Percentiles rank a stretch among this genome's conserved stretches.
Conservation (phyloP, 2,329 filamentous ascomycete genomes). For the Fusarium nematophilum region DNA sequence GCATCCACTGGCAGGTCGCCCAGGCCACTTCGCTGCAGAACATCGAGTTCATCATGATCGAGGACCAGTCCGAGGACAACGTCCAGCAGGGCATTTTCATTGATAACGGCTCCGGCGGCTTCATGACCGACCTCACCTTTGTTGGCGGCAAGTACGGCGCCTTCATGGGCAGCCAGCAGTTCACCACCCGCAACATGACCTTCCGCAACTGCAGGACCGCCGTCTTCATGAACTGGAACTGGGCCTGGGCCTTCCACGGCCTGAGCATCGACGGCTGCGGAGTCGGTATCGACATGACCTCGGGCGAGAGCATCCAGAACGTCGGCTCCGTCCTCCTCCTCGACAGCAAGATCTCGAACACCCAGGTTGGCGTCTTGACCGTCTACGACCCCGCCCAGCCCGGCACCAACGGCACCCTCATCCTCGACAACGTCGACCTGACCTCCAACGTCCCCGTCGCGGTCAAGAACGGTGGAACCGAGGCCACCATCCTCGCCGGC, state of each 20-base stretch:
- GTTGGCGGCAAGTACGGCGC: constrained; percentile 83
- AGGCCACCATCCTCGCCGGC: constrained; percentile 72
- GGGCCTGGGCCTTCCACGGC: constrained; percentile 85
- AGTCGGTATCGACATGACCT: constrained; percentile 84
- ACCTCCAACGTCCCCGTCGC: constrained; percentile 72
- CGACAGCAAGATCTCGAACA: constrained; percentile 83
- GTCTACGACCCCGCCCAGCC: constrained; percentile 73
- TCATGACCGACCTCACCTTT: constrained; percentile 86
- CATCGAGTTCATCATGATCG: constrained; percentile 82
- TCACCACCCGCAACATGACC: constrained; percentile 83
- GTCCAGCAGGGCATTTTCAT: constrained; percentile 83
- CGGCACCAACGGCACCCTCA: constrained; percentile 80
- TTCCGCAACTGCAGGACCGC: constrained; percentile 87
- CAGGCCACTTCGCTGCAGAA: constrained; percentile 85
- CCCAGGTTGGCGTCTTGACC: constrained; percentile 79
- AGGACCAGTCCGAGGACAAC: constrained; percentile 72
- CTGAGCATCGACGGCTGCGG: constrained; percentile 78
- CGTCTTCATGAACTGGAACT: constrained; percentile 93
- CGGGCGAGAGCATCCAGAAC: constrained; percentile 71
- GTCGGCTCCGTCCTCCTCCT: constrained; percentile 83
- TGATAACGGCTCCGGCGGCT: constrained; percentile 86
- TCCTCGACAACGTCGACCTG: constrained; percentile 93
- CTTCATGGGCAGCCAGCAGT: constrained; percentile 88
- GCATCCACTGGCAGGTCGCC: constrained; percentile 89
- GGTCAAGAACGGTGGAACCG: constrained; percentile 69